These are phyloP conservation scores for Suillus weaverae DNA, from an alignment of 768 basidiomycete species.

Conservation along the genomic window DNA sequence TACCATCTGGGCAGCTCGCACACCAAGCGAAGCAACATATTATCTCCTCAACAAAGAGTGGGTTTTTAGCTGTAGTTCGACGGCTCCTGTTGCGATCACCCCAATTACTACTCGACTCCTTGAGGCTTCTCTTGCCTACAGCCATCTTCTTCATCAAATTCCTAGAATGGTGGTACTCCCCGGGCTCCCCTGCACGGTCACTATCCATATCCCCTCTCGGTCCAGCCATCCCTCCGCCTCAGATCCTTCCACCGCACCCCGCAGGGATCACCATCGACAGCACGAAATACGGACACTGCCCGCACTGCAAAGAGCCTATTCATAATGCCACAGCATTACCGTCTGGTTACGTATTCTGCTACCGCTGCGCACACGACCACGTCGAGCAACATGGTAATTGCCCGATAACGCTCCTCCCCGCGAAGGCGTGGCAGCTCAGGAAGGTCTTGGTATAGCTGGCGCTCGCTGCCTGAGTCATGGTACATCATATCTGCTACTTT, in stretches of 20 bases:
- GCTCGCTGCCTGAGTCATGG: neutral
- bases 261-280: constrained; percentile 64
- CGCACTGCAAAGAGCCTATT: constrained; percentile 69
- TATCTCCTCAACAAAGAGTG: constrained; percentile 29
- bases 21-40: constrained; percentile 16
- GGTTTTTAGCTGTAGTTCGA: constrained; percentile 44
- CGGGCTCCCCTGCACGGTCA: constrained; percentile 81
- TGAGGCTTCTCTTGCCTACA: constrained; percentile 77
- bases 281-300: constrained; percentile 77
- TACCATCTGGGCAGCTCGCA: constrained; percentile 16
- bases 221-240: constrained; percentile 75
- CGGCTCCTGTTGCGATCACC: constrained; percentile 54
- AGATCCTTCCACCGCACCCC: constrained; percentile 72
- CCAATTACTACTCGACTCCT: constrained; percentile 68
- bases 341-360: constrained; percentile 94
- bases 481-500: too few relatives aligned
- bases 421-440: constrained; percentile 78
- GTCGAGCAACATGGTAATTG: constrained; percentile 77
- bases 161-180: constrained; percentile 99
- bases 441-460: constrained; percentile 70
- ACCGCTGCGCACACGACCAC: constrained; percentile 84
- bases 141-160: constrained; percentile 96
- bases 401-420: constrained; percentile 82
- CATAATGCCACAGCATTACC: constrained; percentile 89
- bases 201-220: constrained; percentile 61